Percentiles rank a stretch among this genome's conserved stretches.
Evolutionary conservation across 1,284 basidiomycete genomes (phyloP).

Genomic region (Xerocomus nothofagi): DNA sequence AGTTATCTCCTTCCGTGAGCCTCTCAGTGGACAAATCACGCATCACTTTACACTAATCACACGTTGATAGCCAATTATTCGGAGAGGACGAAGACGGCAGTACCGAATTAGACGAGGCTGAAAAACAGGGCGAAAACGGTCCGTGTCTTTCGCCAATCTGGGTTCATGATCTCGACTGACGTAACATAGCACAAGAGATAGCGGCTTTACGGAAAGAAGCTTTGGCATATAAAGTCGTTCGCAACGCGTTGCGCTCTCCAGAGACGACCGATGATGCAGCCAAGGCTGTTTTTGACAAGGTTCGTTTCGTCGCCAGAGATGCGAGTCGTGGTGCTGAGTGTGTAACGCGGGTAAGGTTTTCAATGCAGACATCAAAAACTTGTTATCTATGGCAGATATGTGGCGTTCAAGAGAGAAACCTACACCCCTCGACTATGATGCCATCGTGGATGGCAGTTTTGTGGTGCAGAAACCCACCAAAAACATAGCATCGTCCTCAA

Average conservation of each 20-base stretch:
- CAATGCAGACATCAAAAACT: slow-evolving; percentile 82
- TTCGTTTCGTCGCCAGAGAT: slow-evolving; percentile 31
- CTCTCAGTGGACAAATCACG: too few relatives aligned
- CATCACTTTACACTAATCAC: background rate
- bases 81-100: slow-evolving; percentile 85
- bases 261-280: slow-evolving; percentile 55
- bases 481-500: background rate
- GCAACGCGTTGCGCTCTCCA: slow-evolving; percentile 57
- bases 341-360: slow-evolving; percentile 64
- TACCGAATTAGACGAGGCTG: slow-evolving; percentile 81
- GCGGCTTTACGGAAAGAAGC: slow-evolving; percentile 88
- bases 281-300: slow-evolving; percentile 83
- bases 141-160: background rate
- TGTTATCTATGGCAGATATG: slow-evolving; percentile 97
- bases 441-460: slow-evolving; percentile 65
- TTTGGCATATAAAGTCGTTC: slow-evolving; percentile 81
- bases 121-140: slow-evolving; percentile 89
- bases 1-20: slow-evolving; percentile 93
- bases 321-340: background rate
- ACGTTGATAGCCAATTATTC: slow-evolving; percentile 78
- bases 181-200: slow-evolving; percentile 79
- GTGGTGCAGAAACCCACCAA: slow-evolving; percentile 31
- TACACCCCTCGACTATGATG: slow-evolving; percentile 77
- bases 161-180: slow-evolving; percentile 2
- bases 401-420: slow-evolving; percentile 90